Percentiles rank a stretch among this genome's conserved stretches.
Conservation (phyloP, 148 eudicot genomes). For the Bassia scoparia region DNA sequence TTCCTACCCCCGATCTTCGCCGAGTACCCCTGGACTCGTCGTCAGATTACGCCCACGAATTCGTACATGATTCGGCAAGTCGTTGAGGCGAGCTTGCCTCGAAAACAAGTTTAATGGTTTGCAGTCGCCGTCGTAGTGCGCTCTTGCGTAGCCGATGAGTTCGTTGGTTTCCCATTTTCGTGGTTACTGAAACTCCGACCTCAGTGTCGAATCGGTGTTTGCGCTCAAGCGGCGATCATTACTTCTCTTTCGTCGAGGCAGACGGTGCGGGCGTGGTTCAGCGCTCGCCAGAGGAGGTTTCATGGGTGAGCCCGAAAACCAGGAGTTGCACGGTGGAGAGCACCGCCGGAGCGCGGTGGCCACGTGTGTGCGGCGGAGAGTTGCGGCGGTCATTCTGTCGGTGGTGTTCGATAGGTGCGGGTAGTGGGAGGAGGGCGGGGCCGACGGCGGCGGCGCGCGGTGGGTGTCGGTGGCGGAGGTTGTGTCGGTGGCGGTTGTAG, state of each 20-base stretch:
- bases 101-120: constrained; percentile 68
- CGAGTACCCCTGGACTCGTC: constrained; percentile 76
- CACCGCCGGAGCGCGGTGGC: constrained; percentile 47
- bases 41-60: constrained; percentile 70
- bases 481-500: constrained; percentile 19
- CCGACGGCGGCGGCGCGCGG: constrained; percentile 31
- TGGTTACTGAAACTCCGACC: constrained; percentile 69
- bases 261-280: constrained; percentile 67
- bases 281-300: constrained; percentile 72
- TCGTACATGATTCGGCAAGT: constrained; percentile 74
- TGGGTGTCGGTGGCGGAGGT: constrained; percentile 17
- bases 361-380: constrained; percentile 47
- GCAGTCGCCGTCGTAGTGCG: constrained; percentile 37
- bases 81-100: constrained; percentile 72
- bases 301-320: constrained; percentile 81
- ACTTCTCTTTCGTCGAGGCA: constrained; percentile 71
- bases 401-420: constrained; percentile 39
- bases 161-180: constrained; percentile 39
- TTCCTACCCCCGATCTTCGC: constrained; percentile 52
- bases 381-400: constrained; percentile 41
- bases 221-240: constrained; percentile 39
- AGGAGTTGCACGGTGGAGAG: constrained; percentile 47
- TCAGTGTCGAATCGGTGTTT: constrained; percentile 57
- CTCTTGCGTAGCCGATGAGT: constrained; percentile 33
- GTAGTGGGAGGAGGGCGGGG: constrained; percentile 75